Conservation (phyloP, 2,329 filamentous ascomycete species). For the Eutypella sp. region DNA sequence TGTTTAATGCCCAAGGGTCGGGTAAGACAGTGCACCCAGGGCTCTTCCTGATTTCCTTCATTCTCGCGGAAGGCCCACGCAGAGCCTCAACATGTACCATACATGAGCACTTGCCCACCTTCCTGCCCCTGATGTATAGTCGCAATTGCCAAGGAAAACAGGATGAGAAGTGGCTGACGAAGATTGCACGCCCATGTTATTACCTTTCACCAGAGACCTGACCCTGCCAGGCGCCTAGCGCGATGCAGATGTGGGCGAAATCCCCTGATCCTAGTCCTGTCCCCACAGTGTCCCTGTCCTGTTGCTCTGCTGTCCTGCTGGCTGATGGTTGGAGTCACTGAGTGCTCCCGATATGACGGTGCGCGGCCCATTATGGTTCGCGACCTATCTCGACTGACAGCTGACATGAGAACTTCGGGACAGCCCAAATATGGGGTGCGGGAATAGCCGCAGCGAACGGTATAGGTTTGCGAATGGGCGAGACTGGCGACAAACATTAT, state of each 20-base stretch:
- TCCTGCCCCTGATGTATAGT: background rate
- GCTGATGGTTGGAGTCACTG: background rate
- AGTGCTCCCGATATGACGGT: background rate
- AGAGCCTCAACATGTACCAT: constrained; percentile 3
- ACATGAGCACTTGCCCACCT: background rate
- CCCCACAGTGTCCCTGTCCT: background rate
- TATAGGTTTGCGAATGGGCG: background rate
- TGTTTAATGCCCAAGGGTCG: background rate
- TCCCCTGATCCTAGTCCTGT: background rate
- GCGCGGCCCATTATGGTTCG: background rate
- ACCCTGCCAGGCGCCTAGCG: background rate
- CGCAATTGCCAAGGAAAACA: background rate
- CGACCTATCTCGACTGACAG: background rate
- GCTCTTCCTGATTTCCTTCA: background rate
- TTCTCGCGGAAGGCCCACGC: background rate
- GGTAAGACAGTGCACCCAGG: background rate
- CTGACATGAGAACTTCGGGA: background rate
- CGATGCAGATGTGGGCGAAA: background rate
- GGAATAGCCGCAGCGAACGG: background rate
- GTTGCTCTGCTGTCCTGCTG: background rate
- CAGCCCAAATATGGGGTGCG: background rate
- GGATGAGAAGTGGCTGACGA: background rate
- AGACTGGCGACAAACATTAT: background rate
- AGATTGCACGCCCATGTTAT: background rate
- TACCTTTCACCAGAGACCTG: background rate